These are phyloP conservation scores for Beauveria medogensis DNA, from an alignment of 2,329 filamentous ascomycete species.

Conservation along the genomic window DNA sequence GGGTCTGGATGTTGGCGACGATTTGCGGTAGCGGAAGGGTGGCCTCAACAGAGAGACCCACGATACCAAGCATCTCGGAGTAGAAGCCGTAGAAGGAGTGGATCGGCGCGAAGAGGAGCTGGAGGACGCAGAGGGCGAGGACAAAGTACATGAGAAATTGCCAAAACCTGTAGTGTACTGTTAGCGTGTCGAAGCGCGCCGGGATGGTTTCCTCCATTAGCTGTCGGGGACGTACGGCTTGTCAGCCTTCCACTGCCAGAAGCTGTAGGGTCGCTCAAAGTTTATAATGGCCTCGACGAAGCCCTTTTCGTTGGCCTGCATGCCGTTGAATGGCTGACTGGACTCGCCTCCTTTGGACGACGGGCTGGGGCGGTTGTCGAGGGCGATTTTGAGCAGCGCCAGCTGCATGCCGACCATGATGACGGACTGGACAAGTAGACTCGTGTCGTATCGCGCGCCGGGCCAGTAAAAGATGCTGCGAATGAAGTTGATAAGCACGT, in stretches of 20 bases:
- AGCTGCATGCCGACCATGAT: constrained; percentile 58
- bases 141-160: constrained; percentile 64
- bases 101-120: constrained; percentile 57
- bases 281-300: constrained; percentile 17
- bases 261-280: constrained; percentile 59
- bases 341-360: constrained; percentile 53
- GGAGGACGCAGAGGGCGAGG: constrained; percentile 49
- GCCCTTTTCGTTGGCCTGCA: constrained; percentile 28
- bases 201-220: background rate
- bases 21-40: constrained; percentile 77
- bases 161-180: constrained; percentile 54
- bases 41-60: constrained; percentile 73
- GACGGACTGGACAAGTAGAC: constrained; percentile 55
- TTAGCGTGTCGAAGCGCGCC: constrained; percentile 10
- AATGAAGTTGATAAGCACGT: constrained; percentile 13
- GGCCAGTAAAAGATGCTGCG: constrained; percentile 62
- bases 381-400: constrained; percentile 57
- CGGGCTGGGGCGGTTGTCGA: constrained; percentile 56
- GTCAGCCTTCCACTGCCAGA: constrained; percentile 73
- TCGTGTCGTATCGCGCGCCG: constrained; percentile 55
- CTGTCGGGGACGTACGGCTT: constrained; percentile 45
- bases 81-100: constrained; percentile 55
- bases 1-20: constrained; percentile 56
- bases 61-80: constrained; percentile 58
- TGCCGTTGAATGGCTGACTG: constrained; percentile 53